phyloP scores from a whole-genome alignment of 805 yeast genomes.

The Torulaspora microellipsoides region DNA sequence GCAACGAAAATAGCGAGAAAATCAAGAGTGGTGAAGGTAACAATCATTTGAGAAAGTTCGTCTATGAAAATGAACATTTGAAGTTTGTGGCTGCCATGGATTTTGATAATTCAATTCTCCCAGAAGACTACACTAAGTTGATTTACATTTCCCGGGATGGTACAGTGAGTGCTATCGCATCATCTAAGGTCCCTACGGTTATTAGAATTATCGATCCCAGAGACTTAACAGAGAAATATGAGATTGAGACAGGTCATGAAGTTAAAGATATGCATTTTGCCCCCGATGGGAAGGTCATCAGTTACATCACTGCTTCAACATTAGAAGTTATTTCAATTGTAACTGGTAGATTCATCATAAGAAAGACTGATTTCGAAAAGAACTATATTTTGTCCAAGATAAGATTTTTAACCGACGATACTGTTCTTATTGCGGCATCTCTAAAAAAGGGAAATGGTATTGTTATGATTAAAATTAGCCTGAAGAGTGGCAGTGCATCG shows the following conservation, averaged over 20 bases:
- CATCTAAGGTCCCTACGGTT: constrained; percentile 60
- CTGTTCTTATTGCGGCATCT: constrained; percentile 43
- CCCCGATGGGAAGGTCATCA: constrained; percentile 60
- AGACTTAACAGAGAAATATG: constrained; percentile 49
- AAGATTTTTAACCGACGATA: constrained; percentile 34
- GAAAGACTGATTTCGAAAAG: constrained; percentile 36
- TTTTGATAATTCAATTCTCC: constrained; percentile 43
- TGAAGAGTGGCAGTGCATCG: constrained; percentile 25
- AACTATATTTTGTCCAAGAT: constrained; percentile 34
- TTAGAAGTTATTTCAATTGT: constrained; percentile 43
- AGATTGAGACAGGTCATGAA: constrained; percentile 50
- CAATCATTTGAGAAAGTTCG: constrained; percentile 66
- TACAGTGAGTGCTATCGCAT: constrained; percentile 61
- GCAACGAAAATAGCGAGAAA: constrained; percentile 61
- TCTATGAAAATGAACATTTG: constrained; percentile 55
- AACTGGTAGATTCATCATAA: constrained; percentile 37
- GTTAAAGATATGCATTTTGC: constrained; percentile 64
- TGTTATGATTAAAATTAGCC: constrained; percentile 26
- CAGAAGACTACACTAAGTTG: constrained; percentile 55
- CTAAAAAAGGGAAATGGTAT: constrained; percentile 41
- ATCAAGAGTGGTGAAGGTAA: constrained; percentile 55
- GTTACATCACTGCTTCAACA: constrained; percentile 54
- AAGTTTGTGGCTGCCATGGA: constrained; percentile 59
- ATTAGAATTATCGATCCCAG: constrained; percentile 58
- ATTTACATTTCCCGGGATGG: constrained; percentile 55